A percentile compares a stretch with the other conserved stretches of the same genome.
Conservation (phyloP, 768 basidiomycete species). For the Naganishia onofrii region DNA sequence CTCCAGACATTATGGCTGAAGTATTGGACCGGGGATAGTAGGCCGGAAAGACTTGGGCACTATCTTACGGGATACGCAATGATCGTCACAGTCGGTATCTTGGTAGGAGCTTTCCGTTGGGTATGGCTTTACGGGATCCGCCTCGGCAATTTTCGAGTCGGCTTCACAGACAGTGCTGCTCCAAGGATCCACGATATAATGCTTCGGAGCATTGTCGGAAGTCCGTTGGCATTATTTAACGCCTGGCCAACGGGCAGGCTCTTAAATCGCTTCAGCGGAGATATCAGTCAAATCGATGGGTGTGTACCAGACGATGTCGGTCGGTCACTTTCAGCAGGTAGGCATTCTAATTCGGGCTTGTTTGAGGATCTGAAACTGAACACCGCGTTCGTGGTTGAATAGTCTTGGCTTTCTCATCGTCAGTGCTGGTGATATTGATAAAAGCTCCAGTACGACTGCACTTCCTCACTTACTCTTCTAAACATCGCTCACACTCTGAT, state of each 20-base stretch:
- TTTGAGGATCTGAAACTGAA: neutral
- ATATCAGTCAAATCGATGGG: conserved; percentile 41
- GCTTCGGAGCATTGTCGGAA: conserved; percentile 26
- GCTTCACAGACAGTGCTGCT: conserved; percentile 22
- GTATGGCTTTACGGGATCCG: conserved; percentile 46
- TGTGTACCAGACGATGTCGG: conserved; percentile 43
- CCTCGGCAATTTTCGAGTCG: conserved; percentile 1
- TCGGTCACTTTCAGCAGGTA: conserved; percentile 19
- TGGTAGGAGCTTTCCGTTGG: conserved; percentile 39
- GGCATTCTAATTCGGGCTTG: too few species aligned
- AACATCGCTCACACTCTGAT: neutral
- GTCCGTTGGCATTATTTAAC: conserved; percentile 37
- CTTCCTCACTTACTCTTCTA: conserved; percentile 29
- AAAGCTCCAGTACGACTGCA: neutral
- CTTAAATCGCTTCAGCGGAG: conserved; percentile 46
- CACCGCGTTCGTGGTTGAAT: neutral
- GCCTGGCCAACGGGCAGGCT: conserved; percentile 31
- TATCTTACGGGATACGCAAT: conserved; percentile 39
- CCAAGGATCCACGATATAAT: conserved; percentile 19
- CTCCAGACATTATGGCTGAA: conserved; percentile 34
- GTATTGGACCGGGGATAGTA: conserved; percentile 43
- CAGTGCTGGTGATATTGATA: conserved; percentile 15
- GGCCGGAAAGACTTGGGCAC: conserved; percentile 33
- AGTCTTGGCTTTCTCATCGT: conserved; percentile 12
- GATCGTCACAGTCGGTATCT: conserved; percentile 22